phyloP scores from a whole-genome alignment of 306 rosid genomes.

The Acacia confusa region DNA sequence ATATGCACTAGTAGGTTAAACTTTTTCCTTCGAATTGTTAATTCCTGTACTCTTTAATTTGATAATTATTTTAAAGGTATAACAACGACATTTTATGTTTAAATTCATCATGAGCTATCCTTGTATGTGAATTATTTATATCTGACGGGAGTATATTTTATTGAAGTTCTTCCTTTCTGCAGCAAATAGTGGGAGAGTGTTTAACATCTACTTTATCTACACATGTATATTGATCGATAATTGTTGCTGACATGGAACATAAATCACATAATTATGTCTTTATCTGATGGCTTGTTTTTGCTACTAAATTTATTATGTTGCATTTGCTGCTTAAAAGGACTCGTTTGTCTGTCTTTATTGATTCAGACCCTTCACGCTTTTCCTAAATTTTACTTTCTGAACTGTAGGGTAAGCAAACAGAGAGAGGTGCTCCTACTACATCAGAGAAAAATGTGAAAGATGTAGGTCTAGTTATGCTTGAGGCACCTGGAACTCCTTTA shows the following conservation, averaged over 20 bases:
- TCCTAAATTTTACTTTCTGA: slow-evolving; percentile 25
- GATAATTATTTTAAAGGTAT: too few relatives aligned
- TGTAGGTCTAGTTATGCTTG: slow-evolving; percentile 61
- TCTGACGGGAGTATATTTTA: not conserved
- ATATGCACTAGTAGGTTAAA: too few relatives aligned
- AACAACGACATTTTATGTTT: too few relatives aligned
- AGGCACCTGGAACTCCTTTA: slow-evolving; percentile 46
- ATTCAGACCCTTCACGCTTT: not conserved
- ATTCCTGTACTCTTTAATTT: too few relatives aligned
- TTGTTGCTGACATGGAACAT: not conserved
- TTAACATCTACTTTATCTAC: slow-evolving; percentile 15
- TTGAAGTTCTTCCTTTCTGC: slow-evolving; percentile 1
- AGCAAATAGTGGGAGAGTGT: slow-evolving; percentile 6
- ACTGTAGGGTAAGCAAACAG: slow-evolving; percentile 45
- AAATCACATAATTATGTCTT: not conserved
- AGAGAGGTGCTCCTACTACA: not conserved
- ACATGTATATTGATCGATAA: slow-evolving; percentile 4
- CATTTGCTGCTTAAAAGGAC: not conserved
- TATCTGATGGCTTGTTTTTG: not conserved
- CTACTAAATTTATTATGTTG: not conserved
- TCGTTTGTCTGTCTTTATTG: slow-evolving; percentile 4
- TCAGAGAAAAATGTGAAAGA: slow-evolving; percentile 49
- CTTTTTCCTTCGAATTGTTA: too few relatives aligned
- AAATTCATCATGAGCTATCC: not conserved
- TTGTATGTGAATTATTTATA: not conserved